Evolutionary conservation across 805 yeast genomes (phyloP), one percentile per base, ranked within the genome.

Genomic region (Metschnikowia similis): DNA sequence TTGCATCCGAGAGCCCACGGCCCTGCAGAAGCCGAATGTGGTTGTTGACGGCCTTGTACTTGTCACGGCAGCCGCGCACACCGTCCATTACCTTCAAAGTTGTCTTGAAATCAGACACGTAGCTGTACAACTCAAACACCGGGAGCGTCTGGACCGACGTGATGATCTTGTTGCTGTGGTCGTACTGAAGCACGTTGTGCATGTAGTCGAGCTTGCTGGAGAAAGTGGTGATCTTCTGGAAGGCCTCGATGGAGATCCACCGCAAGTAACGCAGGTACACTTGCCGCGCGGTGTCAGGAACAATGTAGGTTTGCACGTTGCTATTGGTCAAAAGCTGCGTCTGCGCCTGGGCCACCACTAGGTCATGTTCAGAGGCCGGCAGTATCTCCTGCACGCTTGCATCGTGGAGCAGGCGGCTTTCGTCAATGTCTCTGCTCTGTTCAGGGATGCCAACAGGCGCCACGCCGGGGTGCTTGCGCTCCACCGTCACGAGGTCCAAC

Each of bases 111-210:
- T 14, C 41, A n/a, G 35, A 30, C n/a, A 48, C 53, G 9, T 50
- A 40, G 9, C 56, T 49, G 42, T 70, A 56, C n/a, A 72, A 44
- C 48, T 69, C 70, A 48, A 72, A 72, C 1, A 72, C 56, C 1
- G 75, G 69, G 6, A 71, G 48, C 2, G 70, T 61, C 40, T 67
- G 56, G 1, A 74, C 68, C 1, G 66, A 55, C 17, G 62, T 66
- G 17, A 65, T 48, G 9, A 62, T 43, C 45, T 66, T 66, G n/a
- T 69, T 69, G 16, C 42, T n/a, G 17, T 63, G 66, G 49, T 68
- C 71, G 53, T 66, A 62, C 61, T 77, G 83, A 6, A 81, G 56
- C 5, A 66, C 52, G 47, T 77, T 62, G 62, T 81, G 82, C 31
- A 82, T 56, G 3, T 67, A 47, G 54, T 79, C 80, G 41, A 81